Conservation (phyloP, 768 basidiomycete species). For the Kwoniella dejecticola region DNA sequence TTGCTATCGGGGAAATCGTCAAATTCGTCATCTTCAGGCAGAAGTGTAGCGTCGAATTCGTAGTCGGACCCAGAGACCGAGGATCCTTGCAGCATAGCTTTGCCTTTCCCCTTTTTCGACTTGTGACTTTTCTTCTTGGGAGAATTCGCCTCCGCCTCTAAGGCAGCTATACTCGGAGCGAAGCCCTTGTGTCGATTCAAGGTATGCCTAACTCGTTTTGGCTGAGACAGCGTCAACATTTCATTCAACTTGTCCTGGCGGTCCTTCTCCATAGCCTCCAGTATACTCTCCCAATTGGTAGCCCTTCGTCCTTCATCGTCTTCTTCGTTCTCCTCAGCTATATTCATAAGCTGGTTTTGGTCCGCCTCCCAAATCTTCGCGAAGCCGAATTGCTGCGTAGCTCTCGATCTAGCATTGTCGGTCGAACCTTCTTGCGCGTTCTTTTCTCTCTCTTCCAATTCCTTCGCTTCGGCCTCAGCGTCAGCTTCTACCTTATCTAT, state of each 20-base stretch:
- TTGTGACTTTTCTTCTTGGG: slow-evolving; percentile 32
- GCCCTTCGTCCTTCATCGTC: slow-evolving; percentile 59
- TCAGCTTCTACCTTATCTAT: slow-evolving; percentile 82
- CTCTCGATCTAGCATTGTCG: slow-evolving; percentile 58
- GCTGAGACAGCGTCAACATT: slow-evolving; percentile 60
- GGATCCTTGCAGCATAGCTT: slow-evolving; percentile 53
- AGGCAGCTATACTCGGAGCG: slow-evolving; percentile 64
- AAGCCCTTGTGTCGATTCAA: no score
- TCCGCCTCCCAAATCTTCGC: slow-evolving; percentile 90
- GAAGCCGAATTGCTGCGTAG: slow-evolving; percentile 69
- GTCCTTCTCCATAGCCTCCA: slow-evolving; percentile 61
- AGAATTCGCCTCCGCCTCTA: slow-evolving; percentile 37
- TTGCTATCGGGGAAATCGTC: slow-evolving; percentile 12
- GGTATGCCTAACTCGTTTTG: slow-evolving; percentile 60
- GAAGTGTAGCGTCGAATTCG: slow-evolving; percentile 44
- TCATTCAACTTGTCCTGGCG: slow-evolving; percentile 60
- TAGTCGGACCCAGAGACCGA: slow-evolving; percentile 35
- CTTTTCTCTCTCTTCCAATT: slow-evolving; percentile 57
- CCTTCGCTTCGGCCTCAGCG: slow-evolving; percentile 48
- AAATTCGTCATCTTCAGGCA: slow-evolving; percentile 18
- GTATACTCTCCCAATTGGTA: slow-evolving; percentile 76
- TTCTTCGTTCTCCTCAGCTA: slow-evolving; percentile 57
- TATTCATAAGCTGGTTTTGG: slow-evolving; percentile 67
- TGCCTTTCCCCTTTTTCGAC: slow-evolving; percentile 29
- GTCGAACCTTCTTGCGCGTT: slow-evolving; percentile 61